Conservation (phyloP, 495 filamentous ascomycete genomes). For the Penicillium riverlandense region DNA sequence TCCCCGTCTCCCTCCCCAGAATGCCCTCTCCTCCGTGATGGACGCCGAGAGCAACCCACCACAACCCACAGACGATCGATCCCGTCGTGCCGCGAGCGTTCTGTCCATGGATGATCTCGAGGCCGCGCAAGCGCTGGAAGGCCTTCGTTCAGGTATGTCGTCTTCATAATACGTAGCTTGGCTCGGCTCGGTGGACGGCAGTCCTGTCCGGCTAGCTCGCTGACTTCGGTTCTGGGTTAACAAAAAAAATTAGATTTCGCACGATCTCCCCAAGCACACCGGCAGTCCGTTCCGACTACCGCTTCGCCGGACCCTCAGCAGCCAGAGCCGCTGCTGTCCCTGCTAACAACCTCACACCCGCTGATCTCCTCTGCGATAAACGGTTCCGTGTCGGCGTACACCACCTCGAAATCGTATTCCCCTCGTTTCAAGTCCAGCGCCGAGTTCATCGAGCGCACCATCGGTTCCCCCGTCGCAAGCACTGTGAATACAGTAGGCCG, state of each 20-base stretch:
- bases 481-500: slow-evolving; percentile 75
- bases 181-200: slow-evolving; percentile 1
- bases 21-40: slow-evolving; percentile 33
- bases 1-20: slow-evolving; percentile 13
- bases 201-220: neutral
- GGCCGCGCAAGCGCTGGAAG: slow-evolving; percentile 80
- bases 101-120: slow-evolving; percentile 79
- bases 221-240: neutral
- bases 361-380: slow-evolving; percentile 73
- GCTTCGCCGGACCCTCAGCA: slow-evolving; percentile 19
- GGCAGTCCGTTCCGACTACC: slow-evolving; percentile 13
- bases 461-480: slow-evolving; percentile 71
- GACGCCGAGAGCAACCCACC: slow-evolving; percentile 23
- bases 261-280: slow-evolving; percentile 24
- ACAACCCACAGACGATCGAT: slow-evolving; percentile 23
- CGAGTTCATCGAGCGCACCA: slow-evolving; percentile 77
- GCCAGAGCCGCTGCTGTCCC: slow-evolving; percentile 68
- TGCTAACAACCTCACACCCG: slow-evolving; percentile 74
- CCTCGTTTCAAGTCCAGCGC: slow-evolving; percentile 76
- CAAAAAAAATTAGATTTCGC: slow-evolving; percentile 21
- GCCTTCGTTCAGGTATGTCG: slow-evolving; percentile 68
- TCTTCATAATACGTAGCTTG: slow-evolving; percentile 4
- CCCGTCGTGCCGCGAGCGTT: slow-evolving; percentile 39
- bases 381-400: slow-evolving; percentile 73
- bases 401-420: slow-evolving; percentile 76